phyloP scores from a whole-genome alignment of 1,284 basidiomycete genomes.

The Fomitopsis pinicola region DNA sequence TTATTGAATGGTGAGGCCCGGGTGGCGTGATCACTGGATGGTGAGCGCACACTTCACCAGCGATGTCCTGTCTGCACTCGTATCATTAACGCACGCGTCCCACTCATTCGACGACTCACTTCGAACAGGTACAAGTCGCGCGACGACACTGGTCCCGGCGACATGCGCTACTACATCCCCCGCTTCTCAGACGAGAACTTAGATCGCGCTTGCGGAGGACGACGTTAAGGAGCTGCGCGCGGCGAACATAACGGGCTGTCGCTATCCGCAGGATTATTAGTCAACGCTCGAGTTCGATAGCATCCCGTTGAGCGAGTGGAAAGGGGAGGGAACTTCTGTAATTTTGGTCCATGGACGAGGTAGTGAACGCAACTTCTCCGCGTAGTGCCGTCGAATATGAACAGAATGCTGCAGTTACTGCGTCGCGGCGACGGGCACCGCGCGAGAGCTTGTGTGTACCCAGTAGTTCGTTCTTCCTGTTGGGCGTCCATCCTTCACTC shows the following conservation, averaged over 20 bases:
- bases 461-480: too few relatives aligned
- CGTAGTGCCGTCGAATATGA: neutral
- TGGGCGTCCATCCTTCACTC: too few relatives aligned
- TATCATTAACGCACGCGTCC: neutral
- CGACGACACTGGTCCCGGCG: neutral
- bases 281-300: neutral
- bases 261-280: too few relatives aligned
- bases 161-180: neutral
- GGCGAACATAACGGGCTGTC: neutral
- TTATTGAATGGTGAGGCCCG: neutral
- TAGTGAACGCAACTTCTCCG: neutral
- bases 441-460: too few relatives aligned
- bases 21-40: slow-evolving; percentile 3
- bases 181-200: slow-evolving; percentile 2
- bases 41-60: neutral
- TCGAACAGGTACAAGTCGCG: neutral
- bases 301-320: slow-evolving; percentile 2
- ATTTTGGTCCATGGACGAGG: neutral
- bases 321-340: neutral
- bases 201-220: neutral
- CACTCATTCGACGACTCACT: neutral
- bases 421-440: too few relatives aligned
- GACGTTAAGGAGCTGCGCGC: slow-evolving; percentile 1
- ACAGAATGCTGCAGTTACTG: neutral
- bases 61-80: neutral